Conservation (phyloP, 208 protist genomes). For the Willaertia magna region DNA sequence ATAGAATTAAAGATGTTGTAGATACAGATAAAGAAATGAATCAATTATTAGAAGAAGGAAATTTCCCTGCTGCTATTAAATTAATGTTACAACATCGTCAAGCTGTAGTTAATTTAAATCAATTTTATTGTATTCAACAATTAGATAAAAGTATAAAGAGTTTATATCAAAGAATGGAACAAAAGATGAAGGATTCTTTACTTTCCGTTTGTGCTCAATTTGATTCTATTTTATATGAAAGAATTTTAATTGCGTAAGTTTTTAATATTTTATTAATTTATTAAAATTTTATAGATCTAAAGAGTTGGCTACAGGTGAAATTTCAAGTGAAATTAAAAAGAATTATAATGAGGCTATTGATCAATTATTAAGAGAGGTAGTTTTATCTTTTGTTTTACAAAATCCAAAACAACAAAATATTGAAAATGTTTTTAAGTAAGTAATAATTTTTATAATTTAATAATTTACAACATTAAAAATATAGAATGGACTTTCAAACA, state of each 20-base stretch:
- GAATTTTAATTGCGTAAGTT: not conserved
- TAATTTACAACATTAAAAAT: not conserved
- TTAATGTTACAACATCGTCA: not conserved
- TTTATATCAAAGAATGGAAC: not conserved
- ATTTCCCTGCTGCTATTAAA: not conserved
- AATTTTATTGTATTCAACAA: not conserved
- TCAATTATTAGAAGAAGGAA: not conserved
- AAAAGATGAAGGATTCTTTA: not conserved
- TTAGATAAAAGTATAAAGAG: not conserved
- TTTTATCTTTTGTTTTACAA: not conserved
- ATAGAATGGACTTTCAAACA: not conserved
- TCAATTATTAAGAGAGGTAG: not conserved
- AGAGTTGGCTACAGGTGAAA: not conserved
- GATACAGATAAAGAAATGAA: not conserved
- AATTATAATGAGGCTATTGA: not conserved
- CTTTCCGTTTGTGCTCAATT: not conserved
- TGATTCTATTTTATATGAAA: not conserved
- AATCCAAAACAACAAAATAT: not conserved
- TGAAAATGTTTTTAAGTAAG: not conserved
- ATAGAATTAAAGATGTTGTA: not conserved
- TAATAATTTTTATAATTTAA: not conserved
- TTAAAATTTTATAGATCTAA: not conserved
- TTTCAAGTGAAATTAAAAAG: not conserved
- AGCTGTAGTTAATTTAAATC: not conserved
- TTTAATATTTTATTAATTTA: too few relatives aligned